These are phyloP conservation scores for Neopestalotiopsis sp. DNA, from an alignment of 2,329 filamentous ascomycete genomes.

Conservation along the genomic window DNA sequence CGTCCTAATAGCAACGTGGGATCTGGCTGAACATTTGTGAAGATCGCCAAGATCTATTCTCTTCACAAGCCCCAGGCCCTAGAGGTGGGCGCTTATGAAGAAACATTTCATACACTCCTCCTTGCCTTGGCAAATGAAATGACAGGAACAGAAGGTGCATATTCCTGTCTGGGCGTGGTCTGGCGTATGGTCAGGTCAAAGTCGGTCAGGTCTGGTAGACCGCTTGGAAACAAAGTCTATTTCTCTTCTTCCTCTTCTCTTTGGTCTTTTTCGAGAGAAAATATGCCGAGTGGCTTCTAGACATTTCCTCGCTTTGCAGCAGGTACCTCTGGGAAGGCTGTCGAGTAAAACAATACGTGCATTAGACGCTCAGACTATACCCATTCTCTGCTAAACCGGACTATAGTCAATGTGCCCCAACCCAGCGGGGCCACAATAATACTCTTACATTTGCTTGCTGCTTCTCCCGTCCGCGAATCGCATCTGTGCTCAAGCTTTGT, in stretches of 20 bases:
- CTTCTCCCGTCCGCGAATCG: background rate
- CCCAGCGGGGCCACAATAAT: background rate
- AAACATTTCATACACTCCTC: slow-evolving; percentile 1
- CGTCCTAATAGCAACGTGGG: background rate
- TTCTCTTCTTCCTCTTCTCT: background rate
- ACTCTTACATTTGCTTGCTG: background rate
- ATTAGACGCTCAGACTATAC: background rate
- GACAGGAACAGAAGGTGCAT: slow-evolving; percentile 2
- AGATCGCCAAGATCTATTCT: background rate
- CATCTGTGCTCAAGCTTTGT: background rate
- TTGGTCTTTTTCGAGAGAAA: too few species aligned
- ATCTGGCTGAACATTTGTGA: background rate
- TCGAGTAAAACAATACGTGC: background rate
- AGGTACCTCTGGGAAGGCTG: background rate
- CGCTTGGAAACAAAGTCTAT: background rate
- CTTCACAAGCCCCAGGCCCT: background rate
- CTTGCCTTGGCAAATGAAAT: slow-evolving; percentile 12
- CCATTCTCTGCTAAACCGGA: background rate
- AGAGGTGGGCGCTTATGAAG: background rate
- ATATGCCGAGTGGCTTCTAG: too few species aligned
- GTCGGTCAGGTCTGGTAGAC: background rate
- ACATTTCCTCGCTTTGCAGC: too few species aligned
- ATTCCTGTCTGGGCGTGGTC: background rate
- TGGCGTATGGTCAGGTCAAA: background rate
- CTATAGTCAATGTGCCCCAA: background rate